Conservation (phyloP, 768 basidiomycete genomes). For the Rhodotorula taiwanensis region DNA sequence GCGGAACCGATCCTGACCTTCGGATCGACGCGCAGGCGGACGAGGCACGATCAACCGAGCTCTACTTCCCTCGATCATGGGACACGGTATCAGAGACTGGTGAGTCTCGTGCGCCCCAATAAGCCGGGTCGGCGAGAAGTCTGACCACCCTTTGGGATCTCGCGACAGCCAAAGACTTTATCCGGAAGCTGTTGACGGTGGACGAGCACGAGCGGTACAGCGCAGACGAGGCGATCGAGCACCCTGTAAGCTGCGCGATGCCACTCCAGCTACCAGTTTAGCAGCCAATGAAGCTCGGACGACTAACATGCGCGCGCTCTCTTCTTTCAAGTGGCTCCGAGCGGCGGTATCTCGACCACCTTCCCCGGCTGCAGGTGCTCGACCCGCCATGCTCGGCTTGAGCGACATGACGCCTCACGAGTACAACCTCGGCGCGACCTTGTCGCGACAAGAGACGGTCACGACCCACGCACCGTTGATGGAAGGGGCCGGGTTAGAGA, state of each 20-base stretch:
- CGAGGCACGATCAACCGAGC: slow-evolving; percentile 28
- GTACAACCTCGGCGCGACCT: slow-evolving; percentile 5
- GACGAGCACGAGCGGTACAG: slow-evolving; percentile 23
- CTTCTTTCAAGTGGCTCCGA: slow-evolving; percentile 35
- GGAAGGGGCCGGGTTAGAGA: too few species aligned
- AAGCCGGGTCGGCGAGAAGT: too few species aligned
- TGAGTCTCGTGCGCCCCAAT: too few species aligned
- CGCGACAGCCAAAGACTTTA: slow-evolving; percentile 30
- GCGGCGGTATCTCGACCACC: slow-evolving; percentile 27
- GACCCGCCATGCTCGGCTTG: slow-evolving; percentile 3
- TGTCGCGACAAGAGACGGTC: slow-evolving; percentile 20
- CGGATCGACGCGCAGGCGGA: slow-evolving; percentile 7
- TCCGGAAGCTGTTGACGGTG: slow-evolving; percentile 17
- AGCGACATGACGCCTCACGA: not conserved
- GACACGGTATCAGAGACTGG: slow-evolving; percentile 17
- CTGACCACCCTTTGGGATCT: too few species aligned
- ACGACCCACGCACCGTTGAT: slow-evolving; percentile 25
- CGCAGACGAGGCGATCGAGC: slow-evolving; percentile 19
- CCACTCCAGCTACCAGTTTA: too few species aligned
- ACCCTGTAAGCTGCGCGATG: slow-evolving; percentile 17
- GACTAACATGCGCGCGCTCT: too few species aligned
- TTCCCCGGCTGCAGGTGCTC: slow-evolving; percentile 1
- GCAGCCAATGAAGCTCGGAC: too few species aligned
- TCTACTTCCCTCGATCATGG: slow-evolving; percentile 34
- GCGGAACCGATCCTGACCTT: not conserved